Conservation (phyloP, 2,329 filamentous ascomycete species). For the Colletotrichum agaves region DNA sequence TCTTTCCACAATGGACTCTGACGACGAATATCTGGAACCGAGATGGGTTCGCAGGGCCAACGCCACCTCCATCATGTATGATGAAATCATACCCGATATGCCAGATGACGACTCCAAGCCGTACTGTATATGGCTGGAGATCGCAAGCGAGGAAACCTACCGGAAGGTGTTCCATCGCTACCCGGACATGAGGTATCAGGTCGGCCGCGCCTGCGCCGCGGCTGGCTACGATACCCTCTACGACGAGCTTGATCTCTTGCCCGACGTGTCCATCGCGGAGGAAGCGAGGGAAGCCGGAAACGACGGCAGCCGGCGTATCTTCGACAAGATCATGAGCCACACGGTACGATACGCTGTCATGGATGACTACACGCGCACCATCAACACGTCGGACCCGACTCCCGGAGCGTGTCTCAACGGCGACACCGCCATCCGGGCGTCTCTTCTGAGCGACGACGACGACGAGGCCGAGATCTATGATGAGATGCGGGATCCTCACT, state of each 20-base stretch:
- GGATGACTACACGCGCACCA: constrained; percentile 48
- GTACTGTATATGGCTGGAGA: constrained; percentile 54
- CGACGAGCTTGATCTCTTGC: constrained; percentile 48
- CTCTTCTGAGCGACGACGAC: not conserved
- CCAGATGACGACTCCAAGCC: constrained; percentile 40
- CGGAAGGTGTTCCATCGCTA: constrained; percentile 45
- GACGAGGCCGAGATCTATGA: constrained; percentile 25
- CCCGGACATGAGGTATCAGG: constrained; percentile 50
- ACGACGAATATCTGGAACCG: not conserved
- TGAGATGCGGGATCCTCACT: not conserved
- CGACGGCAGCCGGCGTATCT: constrained; percentile 39
- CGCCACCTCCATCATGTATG: not conserved
- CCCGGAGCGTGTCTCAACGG: not conserved
- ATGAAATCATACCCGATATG: constrained; percentile 41
- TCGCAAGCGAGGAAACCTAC: constrained; percentile 50
- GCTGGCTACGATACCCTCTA: constrained; percentile 50
- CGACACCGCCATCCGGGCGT: not conserved
- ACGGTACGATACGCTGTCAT: constrained; percentile 46
- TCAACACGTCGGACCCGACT: not conserved
- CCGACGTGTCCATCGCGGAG: constrained; percentile 49
- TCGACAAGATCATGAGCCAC: constrained; percentile 45
- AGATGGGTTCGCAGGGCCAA: not conserved
- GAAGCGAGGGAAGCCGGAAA: constrained; percentile 41
- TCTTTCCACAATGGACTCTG: not conserved
- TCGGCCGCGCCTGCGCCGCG: constrained; percentile 52